Percentiles rank a stretch among this genome's conserved stretches.
Conservation (phyloP, 2,329 filamentous ascomycete species). For the Botrytis deweyae region DNA sequence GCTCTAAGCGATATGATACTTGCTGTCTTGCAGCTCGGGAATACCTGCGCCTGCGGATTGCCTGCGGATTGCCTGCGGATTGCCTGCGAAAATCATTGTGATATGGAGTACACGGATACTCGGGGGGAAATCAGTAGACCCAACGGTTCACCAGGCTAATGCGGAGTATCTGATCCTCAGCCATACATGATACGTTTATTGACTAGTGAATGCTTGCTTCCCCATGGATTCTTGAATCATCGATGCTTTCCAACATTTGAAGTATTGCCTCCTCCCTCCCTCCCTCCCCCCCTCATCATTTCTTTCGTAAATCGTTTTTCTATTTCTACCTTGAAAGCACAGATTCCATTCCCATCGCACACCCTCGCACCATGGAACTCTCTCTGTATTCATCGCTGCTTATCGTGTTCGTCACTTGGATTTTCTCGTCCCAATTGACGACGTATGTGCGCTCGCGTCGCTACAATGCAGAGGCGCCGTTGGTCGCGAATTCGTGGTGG, state of each 20-base stretch:
- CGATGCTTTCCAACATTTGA: background rate
- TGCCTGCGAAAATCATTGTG: conserved; percentile 1
- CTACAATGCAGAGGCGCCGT: background rate
- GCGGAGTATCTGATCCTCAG: background rate
- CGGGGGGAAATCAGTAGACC: background rate
- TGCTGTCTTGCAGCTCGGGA: background rate
- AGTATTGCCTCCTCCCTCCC: background rate
- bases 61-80: background rate
- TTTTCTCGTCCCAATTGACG: background rate
- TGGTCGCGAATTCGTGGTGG: conserved; percentile 9
- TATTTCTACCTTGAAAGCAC: background rate
- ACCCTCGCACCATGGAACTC: conserved; percentile 1
- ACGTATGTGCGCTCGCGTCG: background rate
- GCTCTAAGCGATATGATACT: background rate
- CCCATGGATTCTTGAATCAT: background rate
- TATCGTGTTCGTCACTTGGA: background rate
- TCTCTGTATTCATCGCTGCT: conserved; percentile 8
- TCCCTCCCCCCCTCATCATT: too few species aligned
- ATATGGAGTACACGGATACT: background rate
- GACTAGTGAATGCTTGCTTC: background rate
- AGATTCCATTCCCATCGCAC: background rate
- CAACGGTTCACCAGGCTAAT: background rate
- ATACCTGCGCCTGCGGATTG: background rate
- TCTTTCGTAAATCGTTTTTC: background rate
- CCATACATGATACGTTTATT: background rate